Evolutionary conservation across 805 yeast species (phyloP), one percentile per base, ranked within the genome.

Genomic region (Candida adriatica): DNA sequence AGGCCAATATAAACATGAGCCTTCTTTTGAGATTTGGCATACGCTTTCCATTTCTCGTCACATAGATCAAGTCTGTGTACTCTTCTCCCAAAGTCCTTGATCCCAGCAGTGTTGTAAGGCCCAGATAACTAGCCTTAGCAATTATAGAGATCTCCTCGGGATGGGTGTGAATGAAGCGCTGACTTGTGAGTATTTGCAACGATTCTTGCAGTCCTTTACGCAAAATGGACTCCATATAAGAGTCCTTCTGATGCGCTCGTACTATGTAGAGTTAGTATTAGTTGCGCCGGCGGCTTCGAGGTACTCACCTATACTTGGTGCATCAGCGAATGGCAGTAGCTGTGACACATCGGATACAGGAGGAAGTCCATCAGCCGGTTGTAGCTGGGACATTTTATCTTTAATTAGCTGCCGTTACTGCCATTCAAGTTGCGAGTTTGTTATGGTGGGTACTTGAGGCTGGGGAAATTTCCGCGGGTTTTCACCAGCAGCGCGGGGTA

Each of bases 1-100:
- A 79, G 0, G 78, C 60, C 3, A 72, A 31, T 0, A 85, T 64
- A 47, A 76, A 87, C 5, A 76, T 73, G 2, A 75, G 35, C 34
- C 85, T 63, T 18, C 72, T 61, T 25, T 53, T 22, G 4, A 58
- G 18, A 20, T 53, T 56, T 1, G 83, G 80, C 6, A 80, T 53
- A 25, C 59, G 48, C 13, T 46, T 64, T 0, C 86, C 84, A 21
- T 55, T 53, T 30, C 71, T 59, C 24, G 60, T 62, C 6, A 81
- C 85, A 48, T 82, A 80, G 6, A 75, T 56, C 33, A 85, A 58
- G 54, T 90, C 95, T 10, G 87, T 87, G 56, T 90, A 90, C 57
- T 90, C 96, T 52, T 90, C 97, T 1, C 98, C 98, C 17, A 92
- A 59, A 0, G 97, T 90, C 33, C 90, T 66, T 2, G 83, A 72